Base-by-base conservation (phyloP, 139 green algal species). In the Picochlorum sp. region DNA sequence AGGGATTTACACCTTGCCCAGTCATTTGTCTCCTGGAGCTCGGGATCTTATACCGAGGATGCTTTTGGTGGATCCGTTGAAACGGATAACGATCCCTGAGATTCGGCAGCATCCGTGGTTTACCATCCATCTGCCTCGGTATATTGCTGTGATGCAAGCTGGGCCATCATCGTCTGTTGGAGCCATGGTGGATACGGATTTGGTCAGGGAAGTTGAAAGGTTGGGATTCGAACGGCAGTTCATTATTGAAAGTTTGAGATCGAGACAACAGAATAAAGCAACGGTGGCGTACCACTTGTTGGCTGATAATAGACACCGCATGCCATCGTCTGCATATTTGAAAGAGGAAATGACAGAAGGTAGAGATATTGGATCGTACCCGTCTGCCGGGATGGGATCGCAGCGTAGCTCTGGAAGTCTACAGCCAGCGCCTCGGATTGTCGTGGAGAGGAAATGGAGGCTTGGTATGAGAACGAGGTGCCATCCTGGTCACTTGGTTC, bases 41-140 rank as follows among this genome's bases (percentile, higher is more conserved):
- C 79, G 92, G 23, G 94, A 99, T 69, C 83, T 99, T 15, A 98
- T 99, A 65, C 88, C 91, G 2, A 85, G 90, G 60, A 98, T 99
- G 94, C 82, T 99, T 28, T 77, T 98, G 45, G 94, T 99, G 4
- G 90, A 99, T 74, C 94, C 94, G 1, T 82, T 99, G 23, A 98
- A 99, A 75, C 88, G 94, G 66, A 96, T 98, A 78, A 99, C 94
- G 38, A 97, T 99, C 28, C 86, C 92, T 2, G 94, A 99, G 75
- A 97, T 98, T 57, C 72, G 80, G 63, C 77, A 90, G 67, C 94
- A 99, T 74, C 85, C 88, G 31, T 99, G 94, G 94, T 98, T 98
- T 74, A 84, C 77, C 4, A 68, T 86, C 57, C 88, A 95, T 78
- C 86, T 99, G 45, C 94, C 94, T 3, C 73, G 94, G 3, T 99